Conservation (phyloP, 1,139 yeast species). For the Fermentozyma sake region DNA sequence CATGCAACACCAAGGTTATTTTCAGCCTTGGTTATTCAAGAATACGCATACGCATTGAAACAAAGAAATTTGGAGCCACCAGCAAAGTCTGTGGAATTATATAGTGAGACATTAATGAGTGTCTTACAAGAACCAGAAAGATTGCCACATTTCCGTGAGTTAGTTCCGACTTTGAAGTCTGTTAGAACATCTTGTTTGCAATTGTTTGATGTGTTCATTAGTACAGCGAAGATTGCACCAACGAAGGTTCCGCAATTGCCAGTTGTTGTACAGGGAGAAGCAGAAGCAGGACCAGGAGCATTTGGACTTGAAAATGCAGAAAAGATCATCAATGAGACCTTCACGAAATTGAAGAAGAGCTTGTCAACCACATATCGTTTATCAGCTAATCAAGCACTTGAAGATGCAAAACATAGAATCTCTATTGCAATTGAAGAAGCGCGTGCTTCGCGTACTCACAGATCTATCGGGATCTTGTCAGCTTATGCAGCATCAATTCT, state of each 20-base stretch:
- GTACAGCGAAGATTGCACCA: constrained; percentile 70
- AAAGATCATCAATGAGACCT: constrained; percentile 60
- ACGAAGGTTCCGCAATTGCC: constrained; percentile 80
- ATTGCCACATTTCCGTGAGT: constrained; percentile 68
- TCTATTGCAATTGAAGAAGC: constrained; percentile 68
- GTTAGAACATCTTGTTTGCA: constrained; percentile 87
- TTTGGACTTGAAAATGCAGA: constrained; percentile 79
- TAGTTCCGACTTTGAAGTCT: constrained; percentile 81
- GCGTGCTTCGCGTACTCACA: constrained; percentile 44
- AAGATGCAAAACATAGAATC: constrained; percentile 74
- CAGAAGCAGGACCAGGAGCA: constrained; percentile 93
- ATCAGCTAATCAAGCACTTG: constrained; percentile 67
- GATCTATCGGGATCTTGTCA: constrained; percentile 65
- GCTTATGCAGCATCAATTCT: constrained; percentile 74
- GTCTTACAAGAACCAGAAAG: constrained; percentile 40
- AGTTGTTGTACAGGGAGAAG: constrained; percentile 87
- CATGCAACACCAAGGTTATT: constrained; percentile 81
- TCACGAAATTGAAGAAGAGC: constrained; percentile 56
- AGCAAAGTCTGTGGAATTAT: constrained; percentile 16
- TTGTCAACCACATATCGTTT: constrained; percentile 73
- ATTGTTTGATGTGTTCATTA: constrained; percentile 70
- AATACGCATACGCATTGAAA: constrained; percentile 50
- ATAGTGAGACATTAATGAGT: constrained; percentile 27
- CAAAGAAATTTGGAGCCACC: constrained; percentile 13
- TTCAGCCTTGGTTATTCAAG: constrained; percentile 66